Evolutionary conservation across 768 basidiomycete species (phyloP), one percentile per base, ranked within the genome.

Genomic region (Russula olivacea): DNA sequence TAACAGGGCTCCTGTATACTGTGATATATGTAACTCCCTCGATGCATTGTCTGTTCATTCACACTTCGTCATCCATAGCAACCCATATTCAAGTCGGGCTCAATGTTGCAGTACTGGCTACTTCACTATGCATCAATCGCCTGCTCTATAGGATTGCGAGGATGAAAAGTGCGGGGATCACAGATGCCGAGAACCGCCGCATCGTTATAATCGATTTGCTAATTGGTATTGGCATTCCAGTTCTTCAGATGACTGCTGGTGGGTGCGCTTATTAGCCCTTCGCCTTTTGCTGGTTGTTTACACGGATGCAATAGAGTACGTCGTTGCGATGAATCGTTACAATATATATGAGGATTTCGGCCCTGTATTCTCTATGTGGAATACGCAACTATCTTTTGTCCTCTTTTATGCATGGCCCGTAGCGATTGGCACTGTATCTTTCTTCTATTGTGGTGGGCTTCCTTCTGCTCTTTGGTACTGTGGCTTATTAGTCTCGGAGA

Each of bases 141-240:
- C 76, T 78, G 12, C 72, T 83, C n/a, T 81, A 79, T 69, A 73
- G 73, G 66, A 80, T 81, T 45, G 72, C 79, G 2, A 28, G 66
- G 12, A 62, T 73, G 25, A 72, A 69, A 15, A 68, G 73, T 3
- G 74, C 75, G 38, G 71, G 71, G 21, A 61, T 72, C 25, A 75
- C 72, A 48, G 43, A 21, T 45, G n/a, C 30, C 1, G 48, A 49
- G 23, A 25, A 25, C 6, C 48, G 48, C 25, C 23, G 48, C 14
- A 2, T 23, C 14, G 7, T 25, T 3, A 30, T 30, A 30, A 30
- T 30, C 8, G 48, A 49, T 49, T 25, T 76, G 9, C 69, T 70
- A 0, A 65, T 76, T 43, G 76, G 76, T 4, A 23, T 74, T 23
- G 63, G 61, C 15, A 51, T 66, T 17, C 66, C 66, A 2, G 14